Percentiles rank a stretch among this genome's conserved stretches.
phyloP scores from a whole-genome alignment of 192 early-diverging fungal genomes.

The Blastocladiella britannica region DNA sequence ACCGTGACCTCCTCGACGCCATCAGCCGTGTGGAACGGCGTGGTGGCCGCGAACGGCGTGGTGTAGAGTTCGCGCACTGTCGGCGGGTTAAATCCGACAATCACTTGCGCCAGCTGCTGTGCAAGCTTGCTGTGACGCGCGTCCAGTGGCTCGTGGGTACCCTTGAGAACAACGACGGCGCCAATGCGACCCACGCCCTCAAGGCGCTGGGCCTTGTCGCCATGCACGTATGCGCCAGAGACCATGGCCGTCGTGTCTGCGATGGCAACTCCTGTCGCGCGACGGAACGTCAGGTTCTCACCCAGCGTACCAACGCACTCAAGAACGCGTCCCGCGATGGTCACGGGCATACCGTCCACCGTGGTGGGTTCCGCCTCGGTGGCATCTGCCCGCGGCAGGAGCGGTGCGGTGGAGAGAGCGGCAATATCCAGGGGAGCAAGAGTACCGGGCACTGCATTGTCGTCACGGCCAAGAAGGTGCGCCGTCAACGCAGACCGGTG shows the following conservation, averaged over 20 bases:
- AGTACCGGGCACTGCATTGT: neutral
- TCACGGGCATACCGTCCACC: slow-evolving; percentile 6
- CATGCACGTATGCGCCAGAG: slow-evolving; percentile 52
- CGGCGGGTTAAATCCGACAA: slow-evolving; percentile 59
- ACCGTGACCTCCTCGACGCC: slow-evolving; percentile 19
- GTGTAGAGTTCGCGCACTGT: slow-evolving; percentile 23
- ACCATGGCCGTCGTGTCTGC: slow-evolving; percentile 14
- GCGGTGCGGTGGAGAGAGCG: slow-evolving; percentile 20
- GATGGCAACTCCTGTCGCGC: slow-evolving; percentile 32
- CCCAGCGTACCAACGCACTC: slow-evolving; percentile 68
- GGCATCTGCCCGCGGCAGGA: slow-evolving; percentile 13
- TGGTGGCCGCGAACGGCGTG: slow-evolving; percentile 12
- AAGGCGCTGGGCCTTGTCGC: slow-evolving; percentile 18
- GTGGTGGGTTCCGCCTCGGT: slow-evolving; percentile 14
- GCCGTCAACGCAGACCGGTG: slow-evolving; percentile 32
- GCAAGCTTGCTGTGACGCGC: slow-evolving; percentile 32
- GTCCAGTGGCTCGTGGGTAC: slow-evolving; percentile 7
- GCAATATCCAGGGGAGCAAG: neutral
- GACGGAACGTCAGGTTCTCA: slow-evolving; percentile 70
- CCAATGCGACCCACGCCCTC: slow-evolving; percentile 53
- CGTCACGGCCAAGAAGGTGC: slow-evolving; percentile 15
- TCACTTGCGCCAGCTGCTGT: slow-evolving; percentile 59
- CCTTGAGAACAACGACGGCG: slow-evolving; percentile 43
- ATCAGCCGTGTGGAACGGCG: slow-evolving; percentile 16
- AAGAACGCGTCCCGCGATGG: no score